These are phyloP conservation scores for Iris macrosiphon DNA, from an alignment of 106 monocot genomes.

Conservation along the genomic window DNA sequence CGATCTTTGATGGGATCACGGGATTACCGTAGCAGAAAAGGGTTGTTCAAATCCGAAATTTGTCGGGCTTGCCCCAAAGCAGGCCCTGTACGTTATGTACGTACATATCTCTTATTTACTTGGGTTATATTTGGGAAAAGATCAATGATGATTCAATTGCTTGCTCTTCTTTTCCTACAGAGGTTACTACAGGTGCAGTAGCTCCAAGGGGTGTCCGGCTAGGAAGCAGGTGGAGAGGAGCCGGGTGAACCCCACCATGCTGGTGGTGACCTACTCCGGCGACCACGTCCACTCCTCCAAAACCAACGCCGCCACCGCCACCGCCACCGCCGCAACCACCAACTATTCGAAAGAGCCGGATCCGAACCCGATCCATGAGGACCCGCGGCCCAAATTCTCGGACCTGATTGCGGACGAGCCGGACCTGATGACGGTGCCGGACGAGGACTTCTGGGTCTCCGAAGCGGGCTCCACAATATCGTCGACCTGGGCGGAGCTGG, in stretches of 20 bases:
- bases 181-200: conserved; percentile 70
- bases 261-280: conserved; percentile 59
- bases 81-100: too few relatives aligned
- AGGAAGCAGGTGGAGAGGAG: conserved; percentile 70
- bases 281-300: conserved; percentile 78
- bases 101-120: too few relatives aligned
- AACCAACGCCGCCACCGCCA: not conserved
- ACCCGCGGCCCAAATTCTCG: conserved; percentile 5
- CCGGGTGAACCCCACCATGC: conserved; percentile 45
- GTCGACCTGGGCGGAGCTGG: conserved; percentile 9
- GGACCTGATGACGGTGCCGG: too few relatives aligned
- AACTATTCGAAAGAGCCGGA: not conserved
- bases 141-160: too few relatives aligned
- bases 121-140: too few relatives aligned
- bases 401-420: conserved; percentile 21
- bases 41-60: too few relatives aligned
- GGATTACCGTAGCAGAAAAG: too few relatives aligned
- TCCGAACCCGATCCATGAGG: not conserved
- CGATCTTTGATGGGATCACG: too few relatives aligned
- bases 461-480: conserved; percentile 26
- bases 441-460: conserved; percentile 27
- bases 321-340: not conserved
- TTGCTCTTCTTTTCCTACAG: conserved; percentile 10
- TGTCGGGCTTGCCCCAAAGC: too few relatives aligned
- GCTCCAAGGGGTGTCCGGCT: conserved; percentile 62